Conservation (phyloP, 1,139 yeast species). For the Candida sp. region DNA sequence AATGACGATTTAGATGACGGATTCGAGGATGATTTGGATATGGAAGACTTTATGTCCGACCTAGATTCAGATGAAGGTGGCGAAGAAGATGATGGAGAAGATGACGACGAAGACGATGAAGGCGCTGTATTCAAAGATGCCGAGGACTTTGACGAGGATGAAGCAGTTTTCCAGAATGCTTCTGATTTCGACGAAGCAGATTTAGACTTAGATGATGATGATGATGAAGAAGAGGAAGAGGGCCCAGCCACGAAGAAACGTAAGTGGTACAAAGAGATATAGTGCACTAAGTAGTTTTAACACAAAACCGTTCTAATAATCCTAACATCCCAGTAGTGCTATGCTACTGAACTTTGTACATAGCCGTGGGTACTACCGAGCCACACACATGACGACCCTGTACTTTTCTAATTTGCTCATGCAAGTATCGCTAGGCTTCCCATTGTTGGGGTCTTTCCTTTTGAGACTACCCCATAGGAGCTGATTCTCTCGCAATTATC, state of each 20-base stretch:
- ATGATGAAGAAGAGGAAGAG: constrained; percentile 18
- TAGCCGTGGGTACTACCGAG: too few relatives aligned
- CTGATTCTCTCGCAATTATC: too few relatives aligned
- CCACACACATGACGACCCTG: too few relatives aligned
- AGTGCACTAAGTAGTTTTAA: not conserved
- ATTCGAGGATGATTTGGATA: constrained; percentile 37
- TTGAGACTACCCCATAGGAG: too few relatives aligned
- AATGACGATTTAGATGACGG: constrained; percentile 45
- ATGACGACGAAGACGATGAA: constrained; percentile 13
- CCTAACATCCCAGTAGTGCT: too few relatives aligned
- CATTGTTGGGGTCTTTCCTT: too few relatives aligned
- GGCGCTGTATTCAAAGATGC: constrained; percentile 21
- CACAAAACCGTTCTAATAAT: too few relatives aligned
- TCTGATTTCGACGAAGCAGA: constrained; percentile 22
- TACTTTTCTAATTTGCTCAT: too few relatives aligned
- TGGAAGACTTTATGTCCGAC: constrained; percentile 33
- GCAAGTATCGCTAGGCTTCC: too few relatives aligned
- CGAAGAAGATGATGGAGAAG: constrained; percentile 14
- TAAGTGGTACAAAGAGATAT: not conserved
- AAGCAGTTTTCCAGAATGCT: constrained; percentile 21
- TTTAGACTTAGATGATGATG: not conserved
- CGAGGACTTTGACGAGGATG: constrained; percentile 15
- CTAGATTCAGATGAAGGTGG: constrained; percentile 21
- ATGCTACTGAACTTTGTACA: too few relatives aligned
- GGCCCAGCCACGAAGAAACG: constrained; percentile 9